These are phyloP conservation scores for Blakeslea trispora DNA, from an alignment of 371 early-diverging fungal genomes.

Conservation along the genomic window DNA sequence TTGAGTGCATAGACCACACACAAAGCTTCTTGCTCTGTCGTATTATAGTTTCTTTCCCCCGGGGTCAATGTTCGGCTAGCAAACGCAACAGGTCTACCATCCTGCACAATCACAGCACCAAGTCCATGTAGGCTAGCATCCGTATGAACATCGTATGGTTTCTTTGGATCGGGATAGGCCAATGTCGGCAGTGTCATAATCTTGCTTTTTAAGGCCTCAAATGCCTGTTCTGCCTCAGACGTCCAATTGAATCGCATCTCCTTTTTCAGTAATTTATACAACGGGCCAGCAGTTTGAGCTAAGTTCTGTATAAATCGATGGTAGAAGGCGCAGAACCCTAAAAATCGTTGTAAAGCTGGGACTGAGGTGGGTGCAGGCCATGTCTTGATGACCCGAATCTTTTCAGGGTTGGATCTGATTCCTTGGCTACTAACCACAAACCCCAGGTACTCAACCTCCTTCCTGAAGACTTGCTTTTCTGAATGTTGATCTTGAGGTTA, in stretches of 20 bases:
- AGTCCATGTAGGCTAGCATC: slow-evolving; percentile 15
- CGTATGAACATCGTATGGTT: slow-evolving; percentile 14
- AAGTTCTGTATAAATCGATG: slow-evolving; percentile 23
- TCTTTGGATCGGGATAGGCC: slow-evolving; percentile 3
- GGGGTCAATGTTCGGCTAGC: slow-evolving; percentile 15
- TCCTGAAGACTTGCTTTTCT: slow-evolving; percentile 50
- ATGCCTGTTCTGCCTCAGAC: slow-evolving; percentile 7
- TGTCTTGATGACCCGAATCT: slow-evolving; percentile 27
- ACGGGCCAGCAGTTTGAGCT: slow-evolving; percentile 18
- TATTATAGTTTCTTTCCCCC: slow-evolving; percentile 7
- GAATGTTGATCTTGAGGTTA: slow-evolving; percentile 27
- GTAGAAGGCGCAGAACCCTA: slow-evolving; percentile 31
- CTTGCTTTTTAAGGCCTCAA: slow-evolving; percentile 20
- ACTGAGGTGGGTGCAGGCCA: slow-evolving; percentile 34
- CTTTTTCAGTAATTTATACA: slow-evolving; percentile 7
- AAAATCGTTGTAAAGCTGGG: slow-evolving; percentile 28
- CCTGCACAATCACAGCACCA: slow-evolving; percentile 18
- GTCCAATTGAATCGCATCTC: slow-evolving; percentile 4
- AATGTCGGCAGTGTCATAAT: slow-evolving; percentile 1
- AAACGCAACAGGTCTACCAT: slow-evolving; percentile 15
- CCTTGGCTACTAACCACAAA: slow-evolving; percentile 35
- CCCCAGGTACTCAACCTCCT: slow-evolving; percentile 43
- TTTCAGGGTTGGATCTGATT: slow-evolving; percentile 25
- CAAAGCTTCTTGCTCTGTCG: slow-evolving; percentile 8
- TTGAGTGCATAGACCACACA: slow-evolving; percentile 12